Evolutionary conservation across 2,329 filamentous ascomycete genomes (phyloP).

Genomic region (Paecilomyces variotii): DNA sequence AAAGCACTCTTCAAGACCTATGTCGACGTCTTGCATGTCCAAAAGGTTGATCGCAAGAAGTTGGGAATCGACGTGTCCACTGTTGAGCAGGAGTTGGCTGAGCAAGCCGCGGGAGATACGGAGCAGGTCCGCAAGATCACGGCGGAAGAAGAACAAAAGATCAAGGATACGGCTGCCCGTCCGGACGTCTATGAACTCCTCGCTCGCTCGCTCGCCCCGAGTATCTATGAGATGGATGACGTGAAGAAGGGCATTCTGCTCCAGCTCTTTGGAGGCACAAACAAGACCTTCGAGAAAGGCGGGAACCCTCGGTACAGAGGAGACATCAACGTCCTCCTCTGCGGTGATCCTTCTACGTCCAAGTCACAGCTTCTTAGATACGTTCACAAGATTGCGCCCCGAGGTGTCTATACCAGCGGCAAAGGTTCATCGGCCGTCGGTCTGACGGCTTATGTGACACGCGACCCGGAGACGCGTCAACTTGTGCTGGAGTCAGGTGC

Average conservation of each 20-base stretch:
- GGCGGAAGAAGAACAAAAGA: conserved; percentile 82
- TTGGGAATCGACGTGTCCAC: conserved; percentile 88
- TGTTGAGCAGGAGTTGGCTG: conserved; percentile 72
- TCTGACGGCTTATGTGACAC: conserved; percentile 68
- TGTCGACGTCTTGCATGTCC: conserved; percentile 87
- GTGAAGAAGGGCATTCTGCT: conserved; percentile 97
- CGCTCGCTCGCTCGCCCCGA: conserved; percentile 82
- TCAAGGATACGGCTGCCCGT: conserved; percentile 68
- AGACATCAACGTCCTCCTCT: conserved; percentile 94
- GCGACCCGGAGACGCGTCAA: conserved; percentile 65
- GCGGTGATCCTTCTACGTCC: conserved; percentile 90
- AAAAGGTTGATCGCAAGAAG: conserved; percentile 92
- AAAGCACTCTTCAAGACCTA: conserved; percentile 98
- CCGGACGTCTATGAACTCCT: conserved; percentile 90
- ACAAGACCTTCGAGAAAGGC: conserved; percentile 95
- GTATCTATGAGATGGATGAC: conserved; percentile 96
- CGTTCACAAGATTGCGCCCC: conserved; percentile 93
- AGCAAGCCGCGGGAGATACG: conserved; percentile 60
- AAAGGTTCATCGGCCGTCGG: conserved; percentile 70
- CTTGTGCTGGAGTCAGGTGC: conserved; percentile 68
- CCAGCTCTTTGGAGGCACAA: conserved; percentile 93
- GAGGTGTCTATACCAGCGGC: conserved; percentile 69
- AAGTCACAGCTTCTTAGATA: conserved; percentile 95
- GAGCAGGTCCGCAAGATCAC: conserved; percentile 78
- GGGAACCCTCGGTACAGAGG: conserved; percentile 92